These are phyloP conservation scores for Pseudozyma thailandica DNA, from an alignment of 1,284 basidiomycete species.

Conservation along the genomic window DNA sequence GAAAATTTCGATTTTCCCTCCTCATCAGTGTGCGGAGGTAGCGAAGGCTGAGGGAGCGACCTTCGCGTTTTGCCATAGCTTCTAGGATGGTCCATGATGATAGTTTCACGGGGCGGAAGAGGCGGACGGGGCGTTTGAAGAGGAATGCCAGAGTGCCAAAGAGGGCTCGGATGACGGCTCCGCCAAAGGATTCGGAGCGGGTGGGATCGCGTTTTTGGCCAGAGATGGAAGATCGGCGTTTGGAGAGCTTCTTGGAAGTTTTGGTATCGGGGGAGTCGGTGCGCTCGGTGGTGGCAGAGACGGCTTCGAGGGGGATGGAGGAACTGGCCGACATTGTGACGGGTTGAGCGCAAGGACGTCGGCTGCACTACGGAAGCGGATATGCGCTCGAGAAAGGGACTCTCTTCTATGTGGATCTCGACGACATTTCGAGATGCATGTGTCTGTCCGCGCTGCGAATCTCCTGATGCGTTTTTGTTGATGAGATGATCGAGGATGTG, in stretches of 20 bases:
- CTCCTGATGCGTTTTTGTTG: too few relatives aligned
- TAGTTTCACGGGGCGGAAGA: slow-evolving; percentile 68
- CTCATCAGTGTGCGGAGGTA: slow-evolving; percentile 66
- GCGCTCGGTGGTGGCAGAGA: neutral
- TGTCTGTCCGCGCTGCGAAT: too few relatives aligned
- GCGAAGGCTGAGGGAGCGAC: slow-evolving; percentile 55
- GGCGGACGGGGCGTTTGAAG: slow-evolving; percentile 68
- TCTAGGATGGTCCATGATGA: slow-evolving; percentile 68
- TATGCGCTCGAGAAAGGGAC: neutral
- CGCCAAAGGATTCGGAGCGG: slow-evolving; percentile 54
- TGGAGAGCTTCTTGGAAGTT: slow-evolving; percentile 14
- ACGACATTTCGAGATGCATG: too few relatives aligned
- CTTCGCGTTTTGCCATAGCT: slow-evolving; percentile 68
- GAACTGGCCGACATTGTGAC: slow-evolving; percentile 20
- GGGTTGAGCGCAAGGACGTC: neutral
- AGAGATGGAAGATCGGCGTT: slow-evolving; percentile 19
- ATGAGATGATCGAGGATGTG: too few relatives aligned
- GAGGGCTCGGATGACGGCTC: slow-evolving; percentile 62
- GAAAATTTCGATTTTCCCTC: slow-evolving; percentile 57
- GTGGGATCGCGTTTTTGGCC: slow-evolving; percentile 16
- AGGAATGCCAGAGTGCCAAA: slow-evolving; percentile 68
- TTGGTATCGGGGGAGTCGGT: too few relatives aligned
- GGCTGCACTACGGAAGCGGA: neutral
- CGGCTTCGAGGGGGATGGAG: neutral
- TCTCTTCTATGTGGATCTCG: too few relatives aligned